These are phyloP conservation scores for Daldinia sp. DNA, from an alignment of 2,329 filamentous ascomycete species.

Conservation along the genomic window DNA sequence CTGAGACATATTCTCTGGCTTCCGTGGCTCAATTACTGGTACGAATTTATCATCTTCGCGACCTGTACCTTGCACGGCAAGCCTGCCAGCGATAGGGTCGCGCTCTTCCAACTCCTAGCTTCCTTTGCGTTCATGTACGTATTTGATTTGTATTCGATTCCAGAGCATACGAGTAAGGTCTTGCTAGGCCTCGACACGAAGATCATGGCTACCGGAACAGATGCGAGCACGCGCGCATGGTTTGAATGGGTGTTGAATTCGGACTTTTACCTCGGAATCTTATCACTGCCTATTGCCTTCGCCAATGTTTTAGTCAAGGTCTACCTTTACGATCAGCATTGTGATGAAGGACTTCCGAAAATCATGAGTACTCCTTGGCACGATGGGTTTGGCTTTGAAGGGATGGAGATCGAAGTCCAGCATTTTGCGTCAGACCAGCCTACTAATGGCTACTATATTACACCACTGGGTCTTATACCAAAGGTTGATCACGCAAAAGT, in stretches of 20 bases:
- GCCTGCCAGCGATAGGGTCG: slow-evolving; percentile 6
- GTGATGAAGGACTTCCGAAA: not conserved
- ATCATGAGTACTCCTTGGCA: not conserved
- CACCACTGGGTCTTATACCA: not conserved
- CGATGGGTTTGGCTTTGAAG: slow-evolving; percentile 1
- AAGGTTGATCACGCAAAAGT: not conserved
- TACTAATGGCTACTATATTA: not conserved
- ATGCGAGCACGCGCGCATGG: not conserved
- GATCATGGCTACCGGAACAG: not conserved
- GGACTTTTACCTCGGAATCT: not conserved
- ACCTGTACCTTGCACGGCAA: slow-evolving; percentile 1
- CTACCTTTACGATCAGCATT: not conserved
- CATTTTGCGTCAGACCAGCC: not conserved
- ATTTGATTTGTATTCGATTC: not conserved
- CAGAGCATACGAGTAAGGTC: not conserved
- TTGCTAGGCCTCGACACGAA: not conserved
- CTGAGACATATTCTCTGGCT: not conserved
- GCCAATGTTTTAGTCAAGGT: not conserved
- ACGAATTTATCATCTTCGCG: slow-evolving; percentile 4
- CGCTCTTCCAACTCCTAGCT: not conserved
- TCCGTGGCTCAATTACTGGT: slow-evolving; percentile 7
- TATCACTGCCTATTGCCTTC: not conserved
- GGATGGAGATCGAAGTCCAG: not conserved
- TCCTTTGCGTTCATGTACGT: not conserved
- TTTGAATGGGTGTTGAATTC: not conserved